phyloP scores from a whole-genome alignment of 208 protist species.

The Acanthamoeba quina region DNA sequence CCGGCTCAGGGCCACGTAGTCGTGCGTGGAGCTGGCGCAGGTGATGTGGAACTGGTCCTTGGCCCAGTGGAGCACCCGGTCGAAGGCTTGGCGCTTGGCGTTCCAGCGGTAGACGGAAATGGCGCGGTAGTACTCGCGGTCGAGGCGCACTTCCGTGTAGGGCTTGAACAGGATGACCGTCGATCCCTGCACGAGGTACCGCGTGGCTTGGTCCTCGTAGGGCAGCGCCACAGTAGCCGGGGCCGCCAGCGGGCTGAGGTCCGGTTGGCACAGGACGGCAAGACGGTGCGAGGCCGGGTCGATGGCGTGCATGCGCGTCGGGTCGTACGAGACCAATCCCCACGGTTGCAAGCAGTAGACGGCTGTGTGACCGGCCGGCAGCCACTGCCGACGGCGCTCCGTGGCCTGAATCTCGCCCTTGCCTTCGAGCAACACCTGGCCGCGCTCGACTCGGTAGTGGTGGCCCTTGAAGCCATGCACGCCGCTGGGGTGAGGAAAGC shows the following conservation, averaged over 20 bases:
- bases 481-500: neutral
- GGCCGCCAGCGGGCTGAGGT: neutral
- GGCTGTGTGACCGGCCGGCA: neutral
- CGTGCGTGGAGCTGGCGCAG: neutral
- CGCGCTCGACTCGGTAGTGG: neutral
- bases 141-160: constrained; percentile 5
- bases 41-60: constrained; percentile 4
- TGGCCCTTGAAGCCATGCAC: neutral
- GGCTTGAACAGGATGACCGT: constrained; percentile 26
- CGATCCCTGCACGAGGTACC: neutral
- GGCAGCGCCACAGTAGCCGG: neutral
- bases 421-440: neutral
- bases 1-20: neutral
- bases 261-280: neutral
- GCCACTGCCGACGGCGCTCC: neutral
- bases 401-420: neutral
- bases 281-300: neutral
- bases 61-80: neutral
- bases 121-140: neutral
- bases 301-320: neutral
- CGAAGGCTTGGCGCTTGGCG: neutral
- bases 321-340: neutral
- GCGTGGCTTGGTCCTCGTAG: neutral
- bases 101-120: constrained; percentile 15
- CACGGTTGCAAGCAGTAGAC: neutral